Conservation (phyloP, 2,329 filamentous ascomycete genomes). For the Nannizziopsis barbatae region DNA sequence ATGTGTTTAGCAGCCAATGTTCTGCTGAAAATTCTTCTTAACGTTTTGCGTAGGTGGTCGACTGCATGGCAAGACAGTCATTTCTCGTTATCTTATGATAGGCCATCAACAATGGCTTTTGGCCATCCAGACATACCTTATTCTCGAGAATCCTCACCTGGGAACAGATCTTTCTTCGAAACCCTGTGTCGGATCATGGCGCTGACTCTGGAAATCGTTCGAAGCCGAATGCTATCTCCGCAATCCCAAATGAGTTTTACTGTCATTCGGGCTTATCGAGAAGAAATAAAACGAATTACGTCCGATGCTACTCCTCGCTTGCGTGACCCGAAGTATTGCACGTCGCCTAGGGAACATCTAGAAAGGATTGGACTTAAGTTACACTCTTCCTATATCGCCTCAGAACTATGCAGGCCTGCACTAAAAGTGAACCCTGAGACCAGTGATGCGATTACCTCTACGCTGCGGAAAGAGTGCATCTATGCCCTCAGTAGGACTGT, state of each 20-base stretch:
- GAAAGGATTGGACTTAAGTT: conserved; percentile 51
- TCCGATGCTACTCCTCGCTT: conserved; percentile 48
- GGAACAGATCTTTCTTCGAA: conserved; percentile 46
- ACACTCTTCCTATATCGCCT: conserved; percentile 51
- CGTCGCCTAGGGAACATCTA: conserved; percentile 40
- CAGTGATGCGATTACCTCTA: conserved; percentile 29
- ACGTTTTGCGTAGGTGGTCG: conserved; percentile 40
- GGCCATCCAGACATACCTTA: conserved; percentile 42
- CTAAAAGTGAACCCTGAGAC: conserved; percentile 43
- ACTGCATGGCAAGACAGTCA: conserved; percentile 55
- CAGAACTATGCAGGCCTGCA: conserved; percentile 51
- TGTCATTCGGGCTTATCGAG: conserved; percentile 46
- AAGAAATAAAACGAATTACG: conserved; percentile 47
- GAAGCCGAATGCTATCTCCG: conserved; percentile 45
- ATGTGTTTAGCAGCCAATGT: conserved; percentile 13
- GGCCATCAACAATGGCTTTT: conserved; percentile 46
- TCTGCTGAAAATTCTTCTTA: neutral
- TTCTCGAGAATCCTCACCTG: conserved; percentile 37
- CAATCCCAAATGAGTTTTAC: conserved; percentile 44
- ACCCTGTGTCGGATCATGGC: conserved; percentile 47
- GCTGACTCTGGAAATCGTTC: conserved; percentile 46
- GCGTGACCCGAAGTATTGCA: conserved; percentile 40
- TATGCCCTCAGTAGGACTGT: conserved; percentile 46
- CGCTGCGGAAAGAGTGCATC: conserved; percentile 45
- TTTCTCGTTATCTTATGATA: conserved; percentile 52